These are phyloP conservation scores for Schizonepeta tenuifolia DNA, from an alignment of 257 asterid species.

Conservation along the genomic window DNA sequence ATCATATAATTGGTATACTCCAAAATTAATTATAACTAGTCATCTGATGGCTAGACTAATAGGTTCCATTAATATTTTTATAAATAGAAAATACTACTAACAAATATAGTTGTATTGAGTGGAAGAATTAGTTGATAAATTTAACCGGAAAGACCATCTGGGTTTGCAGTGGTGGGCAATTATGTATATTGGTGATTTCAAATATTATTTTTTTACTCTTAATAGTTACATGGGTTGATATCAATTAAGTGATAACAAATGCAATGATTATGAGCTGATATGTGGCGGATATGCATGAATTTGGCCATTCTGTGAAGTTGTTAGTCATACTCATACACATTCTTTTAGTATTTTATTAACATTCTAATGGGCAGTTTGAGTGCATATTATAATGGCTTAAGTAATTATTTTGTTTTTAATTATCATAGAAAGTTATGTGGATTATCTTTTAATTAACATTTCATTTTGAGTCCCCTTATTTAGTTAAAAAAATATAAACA, in stretches of 20 bases:
- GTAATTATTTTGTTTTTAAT: not conserved
- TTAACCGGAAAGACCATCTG: not conserved
- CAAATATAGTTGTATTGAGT: not conserved
- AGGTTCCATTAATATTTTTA: too few species aligned
- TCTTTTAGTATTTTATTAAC: conserved; percentile 12
- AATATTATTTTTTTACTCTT: not conserved
- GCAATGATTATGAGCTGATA: not conserved
- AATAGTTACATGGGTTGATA: not conserved
- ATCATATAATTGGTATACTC: too few species aligned
- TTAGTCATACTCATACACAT: conserved; percentile 14
- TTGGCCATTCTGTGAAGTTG: not conserved
- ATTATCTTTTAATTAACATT: not conserved
- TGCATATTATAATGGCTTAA: not conserved
- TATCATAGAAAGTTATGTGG: not conserved
- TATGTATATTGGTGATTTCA: not conserved
- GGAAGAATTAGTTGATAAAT: not conserved
- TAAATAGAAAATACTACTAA: too few species aligned
- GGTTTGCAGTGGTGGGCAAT: not conserved
- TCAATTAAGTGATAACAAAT: not conserved
- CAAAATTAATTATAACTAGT: too few species aligned
- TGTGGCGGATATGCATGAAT: not conserved
- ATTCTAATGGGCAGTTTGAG: not conserved
- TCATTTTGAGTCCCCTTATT: not conserved
- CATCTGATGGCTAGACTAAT: not conserved
- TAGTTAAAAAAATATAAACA: not conserved